A percentile compares a stretch with the other conserved stretches of the same genome.
Conservation (phyloP, 106 monocot genomes). For the Cymbidium sinense region DNA sequence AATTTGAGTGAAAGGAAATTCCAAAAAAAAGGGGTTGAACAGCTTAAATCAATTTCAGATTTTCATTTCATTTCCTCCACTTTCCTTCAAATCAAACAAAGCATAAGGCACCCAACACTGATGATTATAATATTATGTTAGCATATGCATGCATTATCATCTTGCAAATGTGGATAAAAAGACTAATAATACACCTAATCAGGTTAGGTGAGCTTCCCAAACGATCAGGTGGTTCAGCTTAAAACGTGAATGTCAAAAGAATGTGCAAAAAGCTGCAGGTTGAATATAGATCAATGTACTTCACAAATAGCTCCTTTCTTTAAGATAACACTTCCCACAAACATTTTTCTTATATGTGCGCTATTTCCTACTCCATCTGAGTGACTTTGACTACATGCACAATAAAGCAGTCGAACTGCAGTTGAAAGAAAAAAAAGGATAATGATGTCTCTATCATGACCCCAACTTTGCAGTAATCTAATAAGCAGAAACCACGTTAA, state of each 20-base stretch:
- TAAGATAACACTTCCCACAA: too few relatives aligned
- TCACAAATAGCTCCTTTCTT: too few relatives aligned
- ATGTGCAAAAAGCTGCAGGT: not conserved
- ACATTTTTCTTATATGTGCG: too few relatives aligned
- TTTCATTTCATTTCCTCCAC: conserved; percentile 2
- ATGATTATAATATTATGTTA: not conserved
- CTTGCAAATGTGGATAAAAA: not conserved
- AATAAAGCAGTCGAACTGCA: too few relatives aligned
- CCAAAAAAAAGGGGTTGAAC: not conserved
- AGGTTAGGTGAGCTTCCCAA: not conserved
- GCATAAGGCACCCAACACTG: not conserved
- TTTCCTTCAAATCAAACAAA: not conserved
- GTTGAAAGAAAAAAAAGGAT: too few relatives aligned
- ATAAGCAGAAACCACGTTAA: too few relatives aligned
- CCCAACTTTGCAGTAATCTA: too few relatives aligned
- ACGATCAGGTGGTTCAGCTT: not conserved
- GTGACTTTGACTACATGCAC: too few relatives aligned
- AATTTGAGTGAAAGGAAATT: not conserved
- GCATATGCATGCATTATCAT: not conserved
- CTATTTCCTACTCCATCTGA: too few relatives aligned
- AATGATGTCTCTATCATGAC: too few relatives aligned
- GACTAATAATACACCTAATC: not conserved
- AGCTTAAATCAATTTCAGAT: not conserved
- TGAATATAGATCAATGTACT: too few relatives aligned
- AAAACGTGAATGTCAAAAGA: not conserved